phyloP scores from a whole-genome alignment of 495 filamentous ascomycete genomes.

The Aspergillus taichungensis region DNA sequence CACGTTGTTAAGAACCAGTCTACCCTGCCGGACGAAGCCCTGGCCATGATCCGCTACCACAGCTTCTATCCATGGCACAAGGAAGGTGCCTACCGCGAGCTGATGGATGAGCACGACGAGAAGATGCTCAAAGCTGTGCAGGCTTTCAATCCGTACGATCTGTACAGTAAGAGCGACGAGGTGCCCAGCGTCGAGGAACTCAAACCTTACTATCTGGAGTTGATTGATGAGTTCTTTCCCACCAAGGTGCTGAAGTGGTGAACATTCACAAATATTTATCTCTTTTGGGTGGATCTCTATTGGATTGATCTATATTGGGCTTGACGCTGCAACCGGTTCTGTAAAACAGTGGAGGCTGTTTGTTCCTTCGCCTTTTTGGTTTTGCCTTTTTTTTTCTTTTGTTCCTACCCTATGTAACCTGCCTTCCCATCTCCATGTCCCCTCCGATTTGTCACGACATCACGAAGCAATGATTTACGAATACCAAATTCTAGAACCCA shows the following conservation, averaged over 20 bases:
- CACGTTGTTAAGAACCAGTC: slow-evolving; percentile 73
- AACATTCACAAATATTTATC: no score
- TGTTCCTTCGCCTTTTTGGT: no score
- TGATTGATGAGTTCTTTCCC: slow-evolving; percentile 82
- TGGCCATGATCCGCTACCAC: slow-evolving; percentile 88
- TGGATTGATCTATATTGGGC: no score
- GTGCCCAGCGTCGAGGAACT: slow-evolving; percentile 64
- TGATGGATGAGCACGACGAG: slow-evolving; percentile 76
- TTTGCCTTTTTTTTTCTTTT: no score
- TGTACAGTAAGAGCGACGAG: slow-evolving; percentile 87
- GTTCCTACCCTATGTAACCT: no score
- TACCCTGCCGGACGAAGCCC: slow-evolving; percentile 64
- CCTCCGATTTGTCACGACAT: no score
- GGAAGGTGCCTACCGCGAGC: slow-evolving; percentile 63
- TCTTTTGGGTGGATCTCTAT: no score
- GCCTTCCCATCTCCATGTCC: no score
- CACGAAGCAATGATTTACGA: no score
- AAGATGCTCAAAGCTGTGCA: slow-evolving; percentile 69
- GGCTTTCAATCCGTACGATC: slow-evolving; percentile 85
- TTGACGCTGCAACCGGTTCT: no score
- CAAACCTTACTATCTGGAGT: slow-evolving; percentile 74
- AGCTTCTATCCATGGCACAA: slow-evolving; percentile 87
- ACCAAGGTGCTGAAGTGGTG: slow-evolving; percentile 69
- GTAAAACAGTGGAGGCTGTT: no score
- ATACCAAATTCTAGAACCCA: no score